Conservation (phyloP, 805 yeast genomes). For the Suhomyces emberorum region DNA sequence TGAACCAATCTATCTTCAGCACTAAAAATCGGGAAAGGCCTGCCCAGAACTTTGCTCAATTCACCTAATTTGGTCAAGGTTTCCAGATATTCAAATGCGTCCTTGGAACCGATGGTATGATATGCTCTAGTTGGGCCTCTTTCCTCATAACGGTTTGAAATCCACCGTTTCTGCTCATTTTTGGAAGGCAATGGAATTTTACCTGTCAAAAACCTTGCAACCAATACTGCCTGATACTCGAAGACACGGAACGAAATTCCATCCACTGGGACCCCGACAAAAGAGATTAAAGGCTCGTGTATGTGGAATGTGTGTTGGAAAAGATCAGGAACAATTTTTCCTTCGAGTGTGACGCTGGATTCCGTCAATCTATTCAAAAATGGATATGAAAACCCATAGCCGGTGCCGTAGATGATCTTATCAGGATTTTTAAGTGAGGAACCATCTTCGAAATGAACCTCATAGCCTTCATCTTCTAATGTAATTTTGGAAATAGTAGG, state of each 20-base stretch:
- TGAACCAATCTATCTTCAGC: constrained; percentile 14
- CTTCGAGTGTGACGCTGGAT: constrained; percentile 26
- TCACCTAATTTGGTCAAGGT: constrained; percentile 17
- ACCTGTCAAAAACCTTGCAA: constrained; percentile 61
- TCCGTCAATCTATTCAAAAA: constrained; percentile 41
- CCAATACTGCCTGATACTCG: constrained; percentile 60
- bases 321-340: constrained; percentile 35
- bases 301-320: constrained; percentile 60
- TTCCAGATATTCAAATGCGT: constrained; percentile 13
- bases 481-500: constrained; percentile 23
- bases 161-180: constrained; percentile 46
- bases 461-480: constrained; percentile 22
- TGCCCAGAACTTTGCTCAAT: constrained; percentile 14
- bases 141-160: constrained; percentile 30
- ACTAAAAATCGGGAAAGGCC: constrained; percentile 21
- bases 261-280: constrained; percentile 60
- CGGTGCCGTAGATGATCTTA: constrained; percentile 66
- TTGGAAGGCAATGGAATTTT: constrained; percentile 48
- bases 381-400: constrained; percentile 66
- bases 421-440: constrained; percentile 47
- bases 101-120: constrained; percentile 36
- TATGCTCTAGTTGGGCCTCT: constrained; percentile 42
- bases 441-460: constrained; percentile 50
- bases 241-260: constrained; percentile 62
- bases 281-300: constrained; percentile 60